phyloP scores from a whole-genome alignment of 306 rosid species.

The Cicer pinnatifidum region DNA sequence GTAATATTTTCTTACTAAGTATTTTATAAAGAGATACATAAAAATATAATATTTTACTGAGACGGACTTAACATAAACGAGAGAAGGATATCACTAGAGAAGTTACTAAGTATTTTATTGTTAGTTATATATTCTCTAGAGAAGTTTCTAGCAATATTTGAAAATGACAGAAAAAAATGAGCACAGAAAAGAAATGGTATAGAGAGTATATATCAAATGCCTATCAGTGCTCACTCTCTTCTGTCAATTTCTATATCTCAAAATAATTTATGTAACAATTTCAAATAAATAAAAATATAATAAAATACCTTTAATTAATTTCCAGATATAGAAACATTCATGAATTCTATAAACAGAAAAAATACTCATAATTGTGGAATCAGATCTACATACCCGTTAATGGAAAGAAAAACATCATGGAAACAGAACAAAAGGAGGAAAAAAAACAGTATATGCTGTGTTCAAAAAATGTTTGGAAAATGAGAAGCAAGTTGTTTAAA shows the following conservation, averaged over 20 bases:
- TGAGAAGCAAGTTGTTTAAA: neutral
- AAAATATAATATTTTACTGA: no score
- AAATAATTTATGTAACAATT: neutral
- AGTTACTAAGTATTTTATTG: no score
- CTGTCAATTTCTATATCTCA: conserved; percentile 89
- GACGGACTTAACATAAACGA: no score
- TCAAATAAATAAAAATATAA: neutral
- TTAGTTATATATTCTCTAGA: no score
- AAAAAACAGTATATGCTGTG: conserved; percentile 5
- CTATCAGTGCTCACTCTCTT: conserved; percentile 99
- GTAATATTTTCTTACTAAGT: no score
- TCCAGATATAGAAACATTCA: conserved; percentile 44
- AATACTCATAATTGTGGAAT: conserved; percentile 14
- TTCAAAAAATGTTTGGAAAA: conserved; percentile 16
- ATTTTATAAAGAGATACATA: no score
- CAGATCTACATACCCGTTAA: conserved; percentile 60
- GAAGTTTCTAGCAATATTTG: conserved; percentile 46
- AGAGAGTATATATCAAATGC: conserved; percentile 55
- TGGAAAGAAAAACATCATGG: conserved; percentile 39
- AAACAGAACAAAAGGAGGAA: neutral
- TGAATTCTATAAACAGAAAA: conserved; percentile 3
- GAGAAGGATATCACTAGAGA: no score
- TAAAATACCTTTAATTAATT: neutral
- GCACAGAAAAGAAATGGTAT: conserved; percentile 80
- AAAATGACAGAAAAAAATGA: conserved; percentile 81